Evolutionary conservation across 768 basidiomycete genomes (phyloP).

Genomic region (Sporobolomyces pararoseus): DNA sequence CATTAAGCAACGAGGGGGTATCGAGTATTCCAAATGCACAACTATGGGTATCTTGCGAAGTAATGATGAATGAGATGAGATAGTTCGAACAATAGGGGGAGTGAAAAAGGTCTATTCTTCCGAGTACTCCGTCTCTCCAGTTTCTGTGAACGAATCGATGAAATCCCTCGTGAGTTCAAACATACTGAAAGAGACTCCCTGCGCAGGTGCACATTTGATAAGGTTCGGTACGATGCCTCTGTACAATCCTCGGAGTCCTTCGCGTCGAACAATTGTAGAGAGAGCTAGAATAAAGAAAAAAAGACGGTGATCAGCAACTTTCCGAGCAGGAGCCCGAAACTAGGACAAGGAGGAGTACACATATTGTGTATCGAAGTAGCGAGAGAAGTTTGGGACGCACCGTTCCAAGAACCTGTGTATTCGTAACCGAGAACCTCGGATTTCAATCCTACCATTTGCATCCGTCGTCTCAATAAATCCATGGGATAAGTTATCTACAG

Average conservation of each 20-base stretch:
- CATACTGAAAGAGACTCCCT: slow-evolving; percentile 26
- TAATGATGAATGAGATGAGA: too few relatives aligned
- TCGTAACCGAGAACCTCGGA: slow-evolving; percentile 49
- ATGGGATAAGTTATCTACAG: slow-evolving; percentile 77
- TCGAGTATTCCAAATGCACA: too few relatives aligned
- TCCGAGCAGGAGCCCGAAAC: too few relatives aligned
- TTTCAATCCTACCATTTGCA: slow-evolving; percentile 85
- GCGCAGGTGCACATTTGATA: slow-evolving; percentile 39
- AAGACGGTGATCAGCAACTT: background rate
- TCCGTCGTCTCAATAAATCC: slow-evolving; percentile 88
- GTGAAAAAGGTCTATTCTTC: too few relatives aligned
- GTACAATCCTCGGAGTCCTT: slow-evolving; percentile 75
- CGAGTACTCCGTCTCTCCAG: background rate
- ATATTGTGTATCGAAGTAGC: background rate
- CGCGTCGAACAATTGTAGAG: slow-evolving; percentile 62
- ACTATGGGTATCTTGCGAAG: too few relatives aligned
- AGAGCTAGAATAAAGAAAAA: slow-evolving; percentile 56
- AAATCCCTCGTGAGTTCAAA: slow-evolving; percentile 37
- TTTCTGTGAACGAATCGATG: slow-evolving; percentile 1
- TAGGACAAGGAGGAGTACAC: background rate
- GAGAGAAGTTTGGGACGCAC: too few relatives aligned
- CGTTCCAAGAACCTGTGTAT: slow-evolving; percentile 35
- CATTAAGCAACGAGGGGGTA: too few relatives aligned
- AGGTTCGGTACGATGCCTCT: slow-evolving; percentile 58
- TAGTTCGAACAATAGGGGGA: too few relatives aligned